Evolutionary conservation across 768 basidiomycete species (phyloP).

Genomic region (Termitomyces sp.): DNA sequence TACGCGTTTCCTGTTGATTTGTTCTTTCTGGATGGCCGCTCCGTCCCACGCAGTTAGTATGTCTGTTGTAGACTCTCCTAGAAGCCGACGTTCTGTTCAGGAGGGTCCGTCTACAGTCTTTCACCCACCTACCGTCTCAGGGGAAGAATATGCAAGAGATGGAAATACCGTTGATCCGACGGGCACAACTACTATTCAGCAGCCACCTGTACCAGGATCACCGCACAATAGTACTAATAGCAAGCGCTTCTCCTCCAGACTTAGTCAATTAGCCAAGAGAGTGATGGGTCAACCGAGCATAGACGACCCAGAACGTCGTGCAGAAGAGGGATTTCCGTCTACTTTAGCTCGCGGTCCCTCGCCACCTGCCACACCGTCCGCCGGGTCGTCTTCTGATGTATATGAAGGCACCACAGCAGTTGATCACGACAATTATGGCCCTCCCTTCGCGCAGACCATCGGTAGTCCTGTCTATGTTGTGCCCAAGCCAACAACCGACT

Average conservation of each 20-base stretch:
- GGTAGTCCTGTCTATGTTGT: conserved; percentile 21
- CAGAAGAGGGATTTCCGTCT: conserved; percentile 1
- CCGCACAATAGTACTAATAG: neutral
- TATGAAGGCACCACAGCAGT: conserved; percentile 11
- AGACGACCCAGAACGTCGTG: neutral
- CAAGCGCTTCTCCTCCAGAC: conserved; percentile 6
- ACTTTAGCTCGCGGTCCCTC: neutral
- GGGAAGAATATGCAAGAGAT: conserved; percentile 2
- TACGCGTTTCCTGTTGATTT: neutral
- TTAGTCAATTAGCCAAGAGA: conserved; percentile 10
- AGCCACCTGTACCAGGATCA: neutral
- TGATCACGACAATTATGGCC: conserved; percentile 6
- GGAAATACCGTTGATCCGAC: conserved; percentile 11
- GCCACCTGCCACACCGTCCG: conserved; percentile 1
- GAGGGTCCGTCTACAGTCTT: neutral
- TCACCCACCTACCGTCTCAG: neutral
- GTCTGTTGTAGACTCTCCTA: conserved; percentile 1
- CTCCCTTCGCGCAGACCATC: conserved; percentile 3
- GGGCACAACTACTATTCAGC: neutral
- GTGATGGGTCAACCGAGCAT: conserved; percentile 4
- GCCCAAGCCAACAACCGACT: conserved; percentile 26
- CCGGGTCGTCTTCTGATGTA: conserved; percentile 1
- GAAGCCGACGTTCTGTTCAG: neutral
- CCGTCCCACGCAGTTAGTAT: neutral
- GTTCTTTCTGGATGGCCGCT: neutral